phyloP scores from a whole-genome alignment of 2,329 filamentous ascomycete genomes.

The Fusarium lateritium region DNA sequence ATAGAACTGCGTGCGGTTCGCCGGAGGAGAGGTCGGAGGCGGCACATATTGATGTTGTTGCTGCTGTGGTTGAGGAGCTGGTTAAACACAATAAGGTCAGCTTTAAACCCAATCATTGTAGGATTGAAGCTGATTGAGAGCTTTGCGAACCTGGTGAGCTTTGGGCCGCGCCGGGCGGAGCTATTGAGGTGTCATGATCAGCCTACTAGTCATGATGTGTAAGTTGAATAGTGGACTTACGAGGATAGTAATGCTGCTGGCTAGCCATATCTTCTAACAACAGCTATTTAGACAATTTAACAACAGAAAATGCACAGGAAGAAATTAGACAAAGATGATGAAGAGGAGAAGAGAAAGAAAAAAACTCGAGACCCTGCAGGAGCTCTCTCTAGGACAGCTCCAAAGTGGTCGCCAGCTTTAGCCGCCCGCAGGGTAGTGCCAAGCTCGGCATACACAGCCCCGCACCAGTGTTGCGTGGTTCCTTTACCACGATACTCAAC shows the following conservation, averaged over 20 bases:
- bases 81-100: slow-evolving; percentile 29
- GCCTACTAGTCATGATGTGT: slow-evolving; percentile 29
- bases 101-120: background rate
- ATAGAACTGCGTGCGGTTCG: slow-evolving; percentile 63
- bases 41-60: slow-evolving; percentile 61
- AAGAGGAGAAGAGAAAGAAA: slow-evolving; percentile 14
- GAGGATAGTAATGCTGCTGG: slow-evolving; percentile 63
- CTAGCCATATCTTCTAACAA: slow-evolving; percentile 55
- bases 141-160: slow-evolving; percentile 49
- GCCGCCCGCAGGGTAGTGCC: slow-evolving; percentile 25
- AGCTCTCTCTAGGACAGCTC: slow-evolving; percentile 25
- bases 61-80: slow-evolving; percentile 44
- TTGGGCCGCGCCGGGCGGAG: slow-evolving; percentile 58
- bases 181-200: slow-evolving; percentile 51
- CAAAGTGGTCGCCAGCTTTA: background rate
- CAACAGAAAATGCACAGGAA: background rate
- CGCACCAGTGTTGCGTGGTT: slow-evolving; percentile 31
- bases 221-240: slow-evolving; percentile 53
- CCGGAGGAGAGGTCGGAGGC: slow-evolving; percentile 64
- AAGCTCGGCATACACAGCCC: slow-evolving; percentile 36
- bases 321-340: slow-evolving; percentile 2
- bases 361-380: slow-evolving; percentile 13
- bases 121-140: slow-evolving; percentile 1
- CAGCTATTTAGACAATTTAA: background rate
- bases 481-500: slow-evolving; percentile 16